Percentiles rank a stretch among this genome's conserved stretches.
Conservation (phyloP, 805 yeast genomes). For the Metschnikowia gelsemii region DNA sequence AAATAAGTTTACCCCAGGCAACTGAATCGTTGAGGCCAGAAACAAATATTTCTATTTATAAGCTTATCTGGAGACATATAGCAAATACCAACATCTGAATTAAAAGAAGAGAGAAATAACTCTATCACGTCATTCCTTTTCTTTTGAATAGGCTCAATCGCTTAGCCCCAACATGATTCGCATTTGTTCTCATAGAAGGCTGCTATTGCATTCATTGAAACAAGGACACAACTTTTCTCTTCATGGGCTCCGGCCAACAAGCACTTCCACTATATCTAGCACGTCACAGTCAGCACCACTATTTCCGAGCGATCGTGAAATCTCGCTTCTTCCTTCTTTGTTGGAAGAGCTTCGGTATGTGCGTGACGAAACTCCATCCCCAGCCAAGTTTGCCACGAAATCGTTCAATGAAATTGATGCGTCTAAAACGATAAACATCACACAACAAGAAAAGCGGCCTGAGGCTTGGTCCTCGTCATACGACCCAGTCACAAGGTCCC, state of each 20-base stretch:
- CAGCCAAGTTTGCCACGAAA: slow-evolving; percentile 11
- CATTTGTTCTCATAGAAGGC: slow-evolving; percentile 4
- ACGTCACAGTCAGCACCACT: background rate
- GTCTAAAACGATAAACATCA: slow-evolving; percentile 2
- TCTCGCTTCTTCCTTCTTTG: slow-evolving; percentile 15
- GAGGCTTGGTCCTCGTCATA: slow-evolving; percentile 42
- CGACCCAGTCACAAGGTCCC: slow-evolving; percentile 42
- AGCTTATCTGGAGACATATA: background rate
- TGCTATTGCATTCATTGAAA: slow-evolving; percentile 9
- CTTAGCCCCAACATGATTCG: slow-evolving; percentile 5
- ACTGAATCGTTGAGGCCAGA: background rate
- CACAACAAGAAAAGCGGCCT: slow-evolving; percentile 16
- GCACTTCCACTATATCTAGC: slow-evolving; percentile 5
- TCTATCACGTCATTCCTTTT: background rate
- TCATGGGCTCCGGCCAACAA: slow-evolving; percentile 1
- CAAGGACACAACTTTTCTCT: slow-evolving; percentile 2
- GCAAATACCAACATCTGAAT: background rate
- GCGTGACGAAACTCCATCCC: slow-evolving; percentile 1
- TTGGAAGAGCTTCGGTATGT: slow-evolving; percentile 19
- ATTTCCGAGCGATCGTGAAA: slow-evolving; percentile 7
- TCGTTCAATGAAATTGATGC: slow-evolving; percentile 19
- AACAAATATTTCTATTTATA: too few species aligned
- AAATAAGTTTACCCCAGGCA: background rate
- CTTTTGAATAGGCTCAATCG: slow-evolving; percentile 4
- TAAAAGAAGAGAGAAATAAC: background rate